Conservation (phyloP, 2,329 filamentous ascomycete species). For the Bisporella sp. region DNA sequence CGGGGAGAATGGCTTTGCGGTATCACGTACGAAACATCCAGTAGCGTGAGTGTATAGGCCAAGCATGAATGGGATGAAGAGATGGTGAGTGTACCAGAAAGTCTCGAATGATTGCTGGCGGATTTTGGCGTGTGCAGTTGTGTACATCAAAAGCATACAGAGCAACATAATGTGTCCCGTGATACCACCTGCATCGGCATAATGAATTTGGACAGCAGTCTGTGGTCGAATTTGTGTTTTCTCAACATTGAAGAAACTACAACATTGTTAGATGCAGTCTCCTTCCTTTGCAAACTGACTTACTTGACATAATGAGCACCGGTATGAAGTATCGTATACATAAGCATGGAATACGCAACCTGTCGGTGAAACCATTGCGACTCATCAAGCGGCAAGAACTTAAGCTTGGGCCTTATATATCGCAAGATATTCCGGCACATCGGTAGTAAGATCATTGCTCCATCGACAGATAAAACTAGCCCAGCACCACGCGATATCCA, state of each 20-base stretch:
- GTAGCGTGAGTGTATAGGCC: slow-evolving; percentile 93
- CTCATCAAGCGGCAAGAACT: slow-evolving; percentile 90
- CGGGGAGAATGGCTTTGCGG: slow-evolving; percentile 63
- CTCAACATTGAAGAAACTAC: slow-evolving; percentile 91
- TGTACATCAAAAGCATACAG: slow-evolving; percentile 99
- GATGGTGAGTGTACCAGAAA: slow-evolving; percentile 98
- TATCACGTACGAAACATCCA: slow-evolving; percentile 93
- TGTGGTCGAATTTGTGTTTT: slow-evolving; percentile 72
- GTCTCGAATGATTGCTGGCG: slow-evolving; percentile 96
- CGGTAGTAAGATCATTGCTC: slow-evolving; percentile 80
- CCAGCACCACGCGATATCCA: slow-evolving; percentile 96
- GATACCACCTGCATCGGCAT: slow-evolving; percentile 79
- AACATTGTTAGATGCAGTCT: not conserved
- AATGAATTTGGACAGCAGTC: slow-evolving; percentile 85
- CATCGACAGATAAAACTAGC: slow-evolving; percentile 76
- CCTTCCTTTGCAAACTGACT: slow-evolving; percentile 27
- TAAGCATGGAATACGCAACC: slow-evolving; percentile 78
- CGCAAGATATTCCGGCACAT: slow-evolving; percentile 91
- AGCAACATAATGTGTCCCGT: slow-evolving; percentile 97
- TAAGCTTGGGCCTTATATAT: slow-evolving; percentile 76
- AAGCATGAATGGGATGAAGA: slow-evolving; percentile 94
- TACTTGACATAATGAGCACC: slow-evolving; percentile 89
- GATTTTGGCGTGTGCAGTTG: slow-evolving; percentile 86
- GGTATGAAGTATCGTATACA: slow-evolving; percentile 76
- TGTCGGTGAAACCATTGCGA: slow-evolving; percentile 96